A percentile compares a stretch with the other conserved stretches of the same genome.
phyloP scores from a whole-genome alignment of 1,139 yeast genomes.

The Sugiyamaella xylanicola region DNA sequence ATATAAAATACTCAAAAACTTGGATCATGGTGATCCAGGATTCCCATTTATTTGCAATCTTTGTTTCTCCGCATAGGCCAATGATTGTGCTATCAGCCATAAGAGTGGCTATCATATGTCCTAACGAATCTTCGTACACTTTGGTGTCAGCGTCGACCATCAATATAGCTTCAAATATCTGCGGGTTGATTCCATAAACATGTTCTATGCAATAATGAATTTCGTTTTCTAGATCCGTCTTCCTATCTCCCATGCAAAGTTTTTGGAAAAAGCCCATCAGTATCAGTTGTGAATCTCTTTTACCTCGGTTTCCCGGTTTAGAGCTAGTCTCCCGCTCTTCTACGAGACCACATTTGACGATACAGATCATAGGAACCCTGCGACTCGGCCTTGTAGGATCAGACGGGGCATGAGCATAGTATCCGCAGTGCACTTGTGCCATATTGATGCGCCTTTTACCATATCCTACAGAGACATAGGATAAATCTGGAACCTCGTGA shows the following conservation, averaged over 20 bases:
- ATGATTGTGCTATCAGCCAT: slow-evolving; percentile 40
- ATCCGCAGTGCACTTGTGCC: slow-evolving; percentile 41
- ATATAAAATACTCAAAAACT: slow-evolving; percentile 44
- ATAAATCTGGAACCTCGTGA: slow-evolving; percentile 30
- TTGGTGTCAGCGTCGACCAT: slow-evolving; percentile 46
- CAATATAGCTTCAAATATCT: slow-evolving; percentile 39
- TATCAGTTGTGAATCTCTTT: slow-evolving; percentile 44
- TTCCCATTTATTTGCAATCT: slow-evolving; percentile 40
- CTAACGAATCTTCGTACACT: slow-evolving; percentile 39
- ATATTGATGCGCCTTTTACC: slow-evolving; percentile 38
- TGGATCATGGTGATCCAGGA: slow-evolving; percentile 45
- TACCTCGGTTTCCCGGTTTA: slow-evolving; percentile 44
- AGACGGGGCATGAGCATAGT: slow-evolving; percentile 50
- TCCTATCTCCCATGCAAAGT: slow-evolving; percentile 43
- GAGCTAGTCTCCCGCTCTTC: slow-evolving; percentile 47
- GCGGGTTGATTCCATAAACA: slow-evolving; percentile 39
- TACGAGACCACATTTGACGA: slow-evolving; percentile 39
- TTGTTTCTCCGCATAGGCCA: slow-evolving; percentile 45
- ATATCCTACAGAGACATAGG: slow-evolving; percentile 41
- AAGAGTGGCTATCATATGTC: slow-evolving; percentile 39
- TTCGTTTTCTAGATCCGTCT: slow-evolving; percentile 43
- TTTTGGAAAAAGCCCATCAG: slow-evolving; percentile 42
- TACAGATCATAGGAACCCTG: slow-evolving; percentile 47
- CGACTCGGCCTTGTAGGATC: slow-evolving; percentile 41
- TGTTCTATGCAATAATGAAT: slow-evolving; percentile 39